Evolutionary conservation across 2,329 filamentous ascomycete species (phyloP).

Genomic region (Ophiostoma quercus): DNA sequence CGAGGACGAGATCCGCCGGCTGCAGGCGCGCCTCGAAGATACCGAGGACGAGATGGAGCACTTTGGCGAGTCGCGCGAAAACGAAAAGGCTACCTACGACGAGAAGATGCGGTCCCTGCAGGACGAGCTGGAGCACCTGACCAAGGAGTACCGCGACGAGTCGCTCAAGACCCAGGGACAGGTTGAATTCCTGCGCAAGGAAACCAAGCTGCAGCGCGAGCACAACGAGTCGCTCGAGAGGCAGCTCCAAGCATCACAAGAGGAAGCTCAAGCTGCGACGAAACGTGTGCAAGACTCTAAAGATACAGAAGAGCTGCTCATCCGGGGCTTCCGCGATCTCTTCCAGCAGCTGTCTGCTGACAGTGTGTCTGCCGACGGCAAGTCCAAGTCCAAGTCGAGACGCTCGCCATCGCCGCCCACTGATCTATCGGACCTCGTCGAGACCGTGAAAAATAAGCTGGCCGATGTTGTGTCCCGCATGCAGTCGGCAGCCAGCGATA

Average conservation of each 20-base stretch:
- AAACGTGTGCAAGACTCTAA: constrained; percentile 49
- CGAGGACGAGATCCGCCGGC: constrained; percentile 70
- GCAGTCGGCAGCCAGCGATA: constrained; percentile 55
- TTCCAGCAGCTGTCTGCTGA: constrained; percentile 54
- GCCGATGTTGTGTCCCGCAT: constrained; percentile 56
- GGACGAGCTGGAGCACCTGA: constrained; percentile 62
- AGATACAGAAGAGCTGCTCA: constrained; percentile 43
- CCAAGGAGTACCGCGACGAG: constrained; percentile 54
- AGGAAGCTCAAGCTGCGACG: constrained; percentile 48
- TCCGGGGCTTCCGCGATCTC: constrained; percentile 53
- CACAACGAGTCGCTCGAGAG: constrained; percentile 54
- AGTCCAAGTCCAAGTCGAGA: background rate
- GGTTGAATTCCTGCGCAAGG: constrained; percentile 57
- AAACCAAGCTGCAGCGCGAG: constrained; percentile 55
- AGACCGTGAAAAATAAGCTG: constrained; percentile 54
- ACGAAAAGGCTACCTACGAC: constrained; percentile 68
- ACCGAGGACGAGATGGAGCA: constrained; percentile 88
- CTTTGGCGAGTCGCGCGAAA: constrained; percentile 74
- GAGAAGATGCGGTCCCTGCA: constrained; percentile 64
- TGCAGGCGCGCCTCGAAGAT: constrained; percentile 76
- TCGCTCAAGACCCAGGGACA: constrained; percentile 56
- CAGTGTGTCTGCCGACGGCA: constrained; percentile 30
- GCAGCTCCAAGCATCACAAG: constrained; percentile 51
- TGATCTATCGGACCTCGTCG: constrained; percentile 54
- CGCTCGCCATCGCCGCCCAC: constrained; percentile 41